Evolutionary conservation across 2,329 filamentous ascomycete genomes (phyloP).

Genomic region (Pseudogymnoascus sp.): DNA sequence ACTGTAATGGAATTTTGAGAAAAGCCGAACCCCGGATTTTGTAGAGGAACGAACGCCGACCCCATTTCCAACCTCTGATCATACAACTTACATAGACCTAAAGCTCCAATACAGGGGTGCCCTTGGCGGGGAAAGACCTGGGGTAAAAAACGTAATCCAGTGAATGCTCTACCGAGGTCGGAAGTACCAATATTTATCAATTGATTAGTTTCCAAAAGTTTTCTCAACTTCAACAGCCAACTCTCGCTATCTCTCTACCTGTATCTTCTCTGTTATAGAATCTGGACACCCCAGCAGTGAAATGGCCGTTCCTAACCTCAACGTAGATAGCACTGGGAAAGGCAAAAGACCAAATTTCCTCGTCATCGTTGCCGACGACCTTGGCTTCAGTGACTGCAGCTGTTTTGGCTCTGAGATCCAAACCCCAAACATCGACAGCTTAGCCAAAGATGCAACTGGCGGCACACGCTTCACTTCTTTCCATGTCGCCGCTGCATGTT

Average conservation of each 20-base stretch:
- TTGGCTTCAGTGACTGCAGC: constrained; percentile 37
- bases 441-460: constrained; percentile 32
- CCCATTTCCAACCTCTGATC: neutral
- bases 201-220: neutral
- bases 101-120: neutral
- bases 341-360: constrained; percentile 32
- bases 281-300: neutral
- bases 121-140: neutral
- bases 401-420: constrained; percentile 49
- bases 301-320: neutral
- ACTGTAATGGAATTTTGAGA: neutral
- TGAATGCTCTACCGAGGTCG: neutral
- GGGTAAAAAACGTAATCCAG: neutral
- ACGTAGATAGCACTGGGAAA: neutral
- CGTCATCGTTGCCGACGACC: constrained; percentile 35
- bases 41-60: neutral
- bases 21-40: neutral
- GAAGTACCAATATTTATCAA: neutral
- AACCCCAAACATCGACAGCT: constrained; percentile 46
- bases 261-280: neutral
- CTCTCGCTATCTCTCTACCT: neutral
- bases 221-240: neutral
- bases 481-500: constrained; percentile 57
- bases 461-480: constrained; percentile 56
- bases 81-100: neutral